Conservation (phyloP, 148 eudicot species). For the Vaccinium darrowii region DNA sequence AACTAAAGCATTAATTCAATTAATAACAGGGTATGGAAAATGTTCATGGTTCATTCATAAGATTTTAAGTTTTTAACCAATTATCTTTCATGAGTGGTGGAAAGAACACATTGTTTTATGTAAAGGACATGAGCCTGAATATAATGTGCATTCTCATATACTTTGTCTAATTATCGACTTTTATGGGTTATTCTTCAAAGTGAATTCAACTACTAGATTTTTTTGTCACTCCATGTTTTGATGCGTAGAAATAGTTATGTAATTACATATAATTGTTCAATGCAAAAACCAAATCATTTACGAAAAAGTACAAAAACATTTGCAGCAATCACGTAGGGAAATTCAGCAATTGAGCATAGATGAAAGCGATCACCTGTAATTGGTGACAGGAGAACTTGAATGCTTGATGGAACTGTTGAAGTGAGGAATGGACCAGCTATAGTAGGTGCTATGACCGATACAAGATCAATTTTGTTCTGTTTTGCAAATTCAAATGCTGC, state of each 20-base stretch:
- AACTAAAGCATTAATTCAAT: background rate
- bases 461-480: constrained; percentile 52
- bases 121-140: background rate
- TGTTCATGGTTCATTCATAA: background rate
- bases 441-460: constrained; percentile 66
- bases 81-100: background rate
- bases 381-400: constrained; percentile 70
- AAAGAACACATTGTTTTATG: background rate
- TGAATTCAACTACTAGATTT: background rate
- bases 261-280: background rate
- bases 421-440: constrained; percentile 77
- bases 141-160: background rate
- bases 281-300: background rate
- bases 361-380: constrained; percentile 47
- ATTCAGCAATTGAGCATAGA: background rate
- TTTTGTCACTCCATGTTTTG: background rate
- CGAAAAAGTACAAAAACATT: too few species aligned
- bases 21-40: background rate
- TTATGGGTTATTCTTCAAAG: background rate
- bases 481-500: constrained; percentile 59
- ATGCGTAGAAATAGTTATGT: background rate
- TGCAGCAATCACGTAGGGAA: background rate
- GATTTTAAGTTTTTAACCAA: background rate
- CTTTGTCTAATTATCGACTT: background rate
- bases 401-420: constrained; percentile 59